Base-by-base conservation (phyloP, 305 asterid genomes). In the Fraxinus baroniana region DNA sequence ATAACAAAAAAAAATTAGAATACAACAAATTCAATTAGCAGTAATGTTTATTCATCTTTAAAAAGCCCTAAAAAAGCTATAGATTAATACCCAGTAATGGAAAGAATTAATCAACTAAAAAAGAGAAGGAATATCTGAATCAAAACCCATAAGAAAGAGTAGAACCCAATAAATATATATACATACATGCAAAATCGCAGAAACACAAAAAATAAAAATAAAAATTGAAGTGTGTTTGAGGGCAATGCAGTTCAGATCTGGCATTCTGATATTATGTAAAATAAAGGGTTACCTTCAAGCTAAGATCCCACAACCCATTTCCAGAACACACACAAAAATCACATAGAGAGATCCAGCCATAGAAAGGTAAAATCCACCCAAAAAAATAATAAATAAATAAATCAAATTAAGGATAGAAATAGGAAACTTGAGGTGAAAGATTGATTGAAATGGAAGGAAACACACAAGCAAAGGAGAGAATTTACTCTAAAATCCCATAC, bases 181-280 rank as follows among this genome's bases (percentile, higher is more conserved):
- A 36, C 78, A 79, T 17, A 74, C 46, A 75, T 28, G 71, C 74
- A 79, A 57, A 85, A 80, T 73, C 76, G 78, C 49, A 60, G 64
- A 83, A 81, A 66, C 73, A 55, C 66, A 77, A 68, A 76, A 10
- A 32, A 8, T 9, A 18, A 20, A 18, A 0, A 32, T 24, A 28
- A 28, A 28, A 76, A 37, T 30, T 8, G 57, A 32, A 87, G 62
- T 71, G 78, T 52, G 79, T 76, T 77, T 79, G 70, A 37, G 49
- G 60, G 77, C 68, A 83, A 86, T 83, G 91, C 32, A 84, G 87
- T 74, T 86, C 92, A 92, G 96, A 92, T 91, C 97, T 92, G 88
- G 55, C 79, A 81, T 32, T 77, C 37, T 62, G 13, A 79, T 79
- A 88, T 91, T 90, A 79, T 81, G 83, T 57, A 75, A 39, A 79